Base-by-base conservation (phyloP, 148 eudicot genomes). In the Beta vulgaris region DNA sequence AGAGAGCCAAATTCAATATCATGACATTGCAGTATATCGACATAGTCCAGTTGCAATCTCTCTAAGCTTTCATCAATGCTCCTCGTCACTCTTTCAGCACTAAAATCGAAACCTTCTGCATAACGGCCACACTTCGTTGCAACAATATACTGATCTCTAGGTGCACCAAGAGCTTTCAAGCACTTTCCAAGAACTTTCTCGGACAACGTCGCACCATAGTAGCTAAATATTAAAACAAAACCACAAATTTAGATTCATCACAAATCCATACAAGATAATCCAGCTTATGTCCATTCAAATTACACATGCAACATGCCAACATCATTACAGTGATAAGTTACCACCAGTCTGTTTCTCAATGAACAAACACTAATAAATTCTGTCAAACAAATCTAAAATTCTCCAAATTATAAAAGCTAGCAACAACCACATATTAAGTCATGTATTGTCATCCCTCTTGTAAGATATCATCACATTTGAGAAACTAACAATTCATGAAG, bases 51-150 rank as follows among this genome's bases (percentile, higher is more conserved):
- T 82, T 96, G 99, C 87, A 96, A 84, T 79, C 99, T 89, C 29
- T 80, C 94, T 75, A 96, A 80, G 87, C 99, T 96, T 85, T 96
- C 99, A 68, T 91, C 98, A 82, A 96, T 88, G 82, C 99, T 96
- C 75, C 62, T 96, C 8, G 94, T 91, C 70, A 96, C 98, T 80
- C 98, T 92, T 79, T 91, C 93, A 13, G 98, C 94, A 82, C 98
- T 91, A 73, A 96, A 95, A 85, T 95, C 98, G 81, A 95, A 92
- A 32, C 99, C 99, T 18, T 95, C 98, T 7, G 34, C 74, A 49
- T 95, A 95, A 76, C 99, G 89, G 21, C 98, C 98, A 64, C 99
- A 95, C 82, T 95, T 95, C 19, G 99, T 95, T 0, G 99, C 84
- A 69, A 95, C 98, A 76, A 95, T 84, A 79, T 87, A 96, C 76